Percentiles rank a stretch among this genome's conserved stretches.
Conservation (phyloP, 2,329 filamentous ascomycete species). For the Aspergillus quadricinctus region DNA sequence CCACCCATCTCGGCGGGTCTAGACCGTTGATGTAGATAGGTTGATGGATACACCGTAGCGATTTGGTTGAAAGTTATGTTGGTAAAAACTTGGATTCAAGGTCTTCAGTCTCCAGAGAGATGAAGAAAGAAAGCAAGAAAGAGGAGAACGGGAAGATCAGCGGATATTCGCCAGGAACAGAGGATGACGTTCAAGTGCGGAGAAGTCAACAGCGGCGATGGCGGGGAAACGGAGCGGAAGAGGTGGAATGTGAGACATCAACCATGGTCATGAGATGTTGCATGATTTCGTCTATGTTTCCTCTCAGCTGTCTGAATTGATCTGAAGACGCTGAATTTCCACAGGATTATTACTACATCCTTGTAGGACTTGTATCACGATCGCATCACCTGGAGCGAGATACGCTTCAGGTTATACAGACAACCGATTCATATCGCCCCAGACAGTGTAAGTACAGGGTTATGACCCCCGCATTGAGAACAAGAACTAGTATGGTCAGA, state of each 20-base stretch:
- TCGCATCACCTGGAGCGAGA: not conserved
- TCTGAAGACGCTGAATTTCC: not conserved
- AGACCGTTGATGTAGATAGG: not conserved
- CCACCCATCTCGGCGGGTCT: slow-evolving; percentile 19
- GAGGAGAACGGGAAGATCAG: slow-evolving; percentile 6
- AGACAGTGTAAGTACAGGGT: not conserved
- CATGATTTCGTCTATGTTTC: not conserved
- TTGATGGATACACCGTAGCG: not conserved
- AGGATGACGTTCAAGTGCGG: slow-evolving; percentile 13
- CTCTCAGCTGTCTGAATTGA: not conserved
- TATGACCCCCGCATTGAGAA: not conserved
- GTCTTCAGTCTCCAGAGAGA: not conserved
- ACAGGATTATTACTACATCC: not conserved
- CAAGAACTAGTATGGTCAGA: not conserved
- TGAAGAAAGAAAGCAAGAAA: not conserved
- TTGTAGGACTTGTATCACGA: not conserved
- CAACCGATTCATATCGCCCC: not conserved
- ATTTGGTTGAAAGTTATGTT: not conserved
- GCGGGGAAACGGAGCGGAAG: not conserved
- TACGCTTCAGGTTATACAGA: not conserved
- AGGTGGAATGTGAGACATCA: not conserved
- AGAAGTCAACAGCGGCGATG: not conserved
- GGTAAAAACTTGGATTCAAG: not conserved
- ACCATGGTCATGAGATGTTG: not conserved
- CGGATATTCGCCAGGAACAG: slow-evolving; percentile 9